Base-by-base conservation (phyloP, 495 filamentous ascomycete genomes). In the Terfezia claveryi region DNA sequence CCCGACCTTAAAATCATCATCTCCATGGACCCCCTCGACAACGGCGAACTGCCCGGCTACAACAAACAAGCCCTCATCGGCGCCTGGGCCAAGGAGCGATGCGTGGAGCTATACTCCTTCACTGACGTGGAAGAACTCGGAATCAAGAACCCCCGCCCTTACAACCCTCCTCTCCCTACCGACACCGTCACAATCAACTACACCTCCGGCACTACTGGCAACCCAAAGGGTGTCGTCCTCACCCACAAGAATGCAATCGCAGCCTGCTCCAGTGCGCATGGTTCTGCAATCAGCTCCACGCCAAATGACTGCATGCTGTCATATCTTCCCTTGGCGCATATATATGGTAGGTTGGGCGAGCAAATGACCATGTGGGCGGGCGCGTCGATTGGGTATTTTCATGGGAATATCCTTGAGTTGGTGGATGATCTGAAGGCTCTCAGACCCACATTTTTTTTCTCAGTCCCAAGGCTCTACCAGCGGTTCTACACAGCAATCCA, bases 121-220 rank as follows among this genome's bases (percentile, higher is more conserved):
- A 68, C 73, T 46, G 78, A 91, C 49, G 78, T 83, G 3, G 92
- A 98, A 69, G 74, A 78, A 49, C 59, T 94, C 11, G 91, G 92
- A 16, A 77, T 72, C 41, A 68, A 76, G 20, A 76, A 78, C 7
- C 80, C 80, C 36, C 74, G 77, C 37, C 75, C 80, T 49, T 71
- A 76, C 65, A 80, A 79, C 52, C 76, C 82, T 36, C 89, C 91
- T 9, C 69, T 68, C 36, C 77, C 83, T 0, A 75, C 81, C 2
- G 87, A 95, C 63, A 74, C 83, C 62, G 74, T 93, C 55, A 96
- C 91, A 37, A 87, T 98, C 70, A 98, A 96, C 71, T 98, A 98
- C 70, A 98, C 91, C 10, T 93, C 85, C 11, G 91, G 91, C 16
- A 98, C 91, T 10, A 98, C 91, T 0, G 92, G 91, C 8, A 76